Base-by-base conservation (phyloP, 345 rosid species). In the Camelina sativa region DNA sequence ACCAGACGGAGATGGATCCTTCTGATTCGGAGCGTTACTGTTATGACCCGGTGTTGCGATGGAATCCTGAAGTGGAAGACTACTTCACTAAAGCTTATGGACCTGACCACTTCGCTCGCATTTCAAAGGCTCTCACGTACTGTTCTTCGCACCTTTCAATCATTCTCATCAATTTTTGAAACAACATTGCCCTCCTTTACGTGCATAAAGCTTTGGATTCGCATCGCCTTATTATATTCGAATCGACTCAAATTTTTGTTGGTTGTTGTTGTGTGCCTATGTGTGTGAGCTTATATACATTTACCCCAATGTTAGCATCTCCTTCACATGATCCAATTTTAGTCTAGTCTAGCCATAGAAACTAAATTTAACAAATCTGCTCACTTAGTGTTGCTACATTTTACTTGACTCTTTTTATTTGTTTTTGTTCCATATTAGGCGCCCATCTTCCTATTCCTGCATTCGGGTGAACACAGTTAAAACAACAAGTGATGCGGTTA, bases 51-150 rank as follows among this genome's bases (percentile, higher is more conserved):
- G 63, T 61, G 13, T 56, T 95, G 80, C 84, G 83, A 35, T 95
- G 99, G 99, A 81, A 92, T 70, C 86, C 98, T 69, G 78, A 87
- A 65, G 94, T 95, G 25, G 90, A 90, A 74, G 90, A 85, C 0
- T 92, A 95, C 85, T 89, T 95, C 84, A 65, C 69, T 79, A 83
- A 81, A 52, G 99, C 99, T 34, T 92, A 95, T 37, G 98, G 98
- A 55, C 64, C 83, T 47, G 80, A 84, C 11, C 90, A 86, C 73
- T 95, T 92, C 65, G 69, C 91, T 77, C 87, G 84, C 75, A 89
- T 95, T 76, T 90, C 98, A 73, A 68, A 79, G 52, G 90, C 96
- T 58, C 84, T 90, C 44, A 85, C 98, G 98, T 95, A 87, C 52
- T 65, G 1, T 11, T 2, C 40, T 41, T 40, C 8, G 0, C 52